These are phyloP conservation scores for Geranium brycei DNA, from an alignment of 345 rosid species.

Conservation along the genomic window DNA sequence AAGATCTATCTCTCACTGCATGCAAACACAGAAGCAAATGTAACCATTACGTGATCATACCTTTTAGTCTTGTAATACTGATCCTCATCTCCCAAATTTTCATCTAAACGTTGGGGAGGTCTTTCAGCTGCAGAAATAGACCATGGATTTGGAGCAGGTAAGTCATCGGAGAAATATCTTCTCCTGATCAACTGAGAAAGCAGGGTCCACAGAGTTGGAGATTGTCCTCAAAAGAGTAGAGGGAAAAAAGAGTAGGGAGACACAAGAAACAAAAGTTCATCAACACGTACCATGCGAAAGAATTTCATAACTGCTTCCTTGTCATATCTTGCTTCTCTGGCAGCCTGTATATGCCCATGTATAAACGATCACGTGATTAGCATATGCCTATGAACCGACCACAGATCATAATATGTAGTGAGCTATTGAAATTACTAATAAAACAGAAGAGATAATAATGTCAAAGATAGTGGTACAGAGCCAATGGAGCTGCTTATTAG, in stretches of 20 bases:
- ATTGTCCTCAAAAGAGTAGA: not conserved
- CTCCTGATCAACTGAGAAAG: conserved; percentile 67
- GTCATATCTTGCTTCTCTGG: conserved; percentile 89
- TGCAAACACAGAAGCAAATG: conserved; percentile 11
- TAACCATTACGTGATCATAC: conserved; percentile 10
- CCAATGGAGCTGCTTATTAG: not conserved
- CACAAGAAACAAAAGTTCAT: not conserved
- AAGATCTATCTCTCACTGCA: not conserved
- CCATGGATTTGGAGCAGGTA: conserved; percentile 67
- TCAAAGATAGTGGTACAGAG: not conserved
- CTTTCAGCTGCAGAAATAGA: conserved; percentile 45
- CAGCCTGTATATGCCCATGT: conserved; percentile 47
- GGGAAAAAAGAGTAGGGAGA: not conserved
- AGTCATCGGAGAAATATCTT: conserved; percentile 83
- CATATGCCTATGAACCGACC: not conserved
- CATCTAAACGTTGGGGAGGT: conserved; percentile 66
- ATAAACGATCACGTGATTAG: conserved; percentile 3
- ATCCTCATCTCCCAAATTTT: conserved; percentile 55
- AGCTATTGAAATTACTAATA: not conserved
- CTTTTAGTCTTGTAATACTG: conserved; percentile 43
- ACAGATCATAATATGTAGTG: not conserved
- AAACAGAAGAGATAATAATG: not conserved
- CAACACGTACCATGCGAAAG: conserved; percentile 55
- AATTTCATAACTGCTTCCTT: conserved; percentile 82
- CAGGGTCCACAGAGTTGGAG: not conserved